These are phyloP conservation scores for Coemansia sp. DNA, from an alignment of 192 early-diverging fungal genomes.

Conservation along the genomic window DNA sequence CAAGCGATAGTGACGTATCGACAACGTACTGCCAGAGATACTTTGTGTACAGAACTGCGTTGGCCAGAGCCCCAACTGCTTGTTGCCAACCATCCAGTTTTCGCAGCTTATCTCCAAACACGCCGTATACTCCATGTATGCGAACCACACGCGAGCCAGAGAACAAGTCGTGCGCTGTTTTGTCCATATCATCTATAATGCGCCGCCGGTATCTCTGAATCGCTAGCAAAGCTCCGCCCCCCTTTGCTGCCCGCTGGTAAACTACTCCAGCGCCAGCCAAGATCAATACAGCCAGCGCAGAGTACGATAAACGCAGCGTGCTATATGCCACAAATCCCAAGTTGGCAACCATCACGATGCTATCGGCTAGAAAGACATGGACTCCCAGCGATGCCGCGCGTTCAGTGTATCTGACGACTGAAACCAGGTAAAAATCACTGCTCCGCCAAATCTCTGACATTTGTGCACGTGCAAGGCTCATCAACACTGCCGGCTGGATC, in stretches of 20 bases:
- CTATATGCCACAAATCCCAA: conserved; percentile 17
- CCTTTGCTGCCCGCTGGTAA: neutral
- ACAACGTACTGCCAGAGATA: conserved; percentile 3
- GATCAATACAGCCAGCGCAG: conserved; percentile 9
- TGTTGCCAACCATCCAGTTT: conserved; percentile 3
- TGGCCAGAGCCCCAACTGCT: conserved; percentile 14
- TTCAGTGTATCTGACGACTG: conserved; percentile 17
- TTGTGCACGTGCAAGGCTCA: conserved; percentile 14
- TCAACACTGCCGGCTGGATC: conserved; percentile 17
- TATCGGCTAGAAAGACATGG: conserved; percentile 17
- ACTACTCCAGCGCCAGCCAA: neutral
- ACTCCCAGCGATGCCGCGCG: conserved; percentile 16
- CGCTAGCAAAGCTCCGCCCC: neutral
- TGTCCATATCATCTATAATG: neutral
- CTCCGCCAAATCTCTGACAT: conserved; percentile 28
- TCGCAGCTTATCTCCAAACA: conserved; percentile 9
- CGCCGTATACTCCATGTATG: conserved; percentile 12
- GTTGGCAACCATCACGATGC: neutral
- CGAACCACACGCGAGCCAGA: conserved; percentile 38
- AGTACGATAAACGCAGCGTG: conserved; percentile 16
- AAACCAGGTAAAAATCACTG: conserved; percentile 4
- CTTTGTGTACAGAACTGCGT: conserved; percentile 11
- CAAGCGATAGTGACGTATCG: conserved; percentile 12
- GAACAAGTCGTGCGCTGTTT: conserved; percentile 7
- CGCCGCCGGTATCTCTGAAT: conserved; percentile 9